Base-by-base conservation (phyloP, 495 filamentous ascomycete genomes). In the Lasiosphaeris hirsuta region DNA sequence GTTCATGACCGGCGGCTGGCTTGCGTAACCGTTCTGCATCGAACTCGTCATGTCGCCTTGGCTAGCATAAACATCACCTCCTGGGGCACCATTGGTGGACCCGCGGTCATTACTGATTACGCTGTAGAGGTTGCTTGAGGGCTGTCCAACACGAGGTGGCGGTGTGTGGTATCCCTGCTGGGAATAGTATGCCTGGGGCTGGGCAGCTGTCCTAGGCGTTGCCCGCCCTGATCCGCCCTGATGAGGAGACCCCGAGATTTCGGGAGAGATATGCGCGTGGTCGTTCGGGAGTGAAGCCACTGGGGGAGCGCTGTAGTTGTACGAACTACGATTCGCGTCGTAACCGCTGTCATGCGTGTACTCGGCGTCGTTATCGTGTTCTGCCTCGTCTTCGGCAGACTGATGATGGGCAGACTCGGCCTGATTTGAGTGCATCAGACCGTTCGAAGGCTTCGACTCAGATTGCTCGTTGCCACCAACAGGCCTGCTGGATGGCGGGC, bases 211-310 rank as follows among this genome's bases (percentile, higher is more conserved):
- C 51, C 94, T 83, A 11, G 93, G 92, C 10, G 94, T 97, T 51
- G 91, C 90, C 38, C 90, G 84, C 38, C 90, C 92, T 15, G 92
- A 95, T 9, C 84, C 88, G 43, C 86, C 87, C 61, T 91, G 90
- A 63, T 95, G 89, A n/a, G 91, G 90, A 41, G 94, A 96, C 10
- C 87, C 88, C 4, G 84, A 88, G 76, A 97, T 86, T 56, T 96
- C 92, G 2, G 92, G 84, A 5, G 89, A 86, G 17, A 96, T 70
- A 67, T 96, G 91, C 54, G 88, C 69, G 67, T 92, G 89, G 34
- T 96, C 94, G 45, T 82, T 84, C 17, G 81, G 76, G 44, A 92
- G 69, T 11, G 89, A 76, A 19, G 75, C 78, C 37, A 90, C 82
- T 1, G 84, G 79, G 1, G 84, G 75, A 45, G 87, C 77, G 43